phyloP scores from a whole-genome alignment of 352 stramenopile genomes.

The Phytophthora hibernalis region DNA sequence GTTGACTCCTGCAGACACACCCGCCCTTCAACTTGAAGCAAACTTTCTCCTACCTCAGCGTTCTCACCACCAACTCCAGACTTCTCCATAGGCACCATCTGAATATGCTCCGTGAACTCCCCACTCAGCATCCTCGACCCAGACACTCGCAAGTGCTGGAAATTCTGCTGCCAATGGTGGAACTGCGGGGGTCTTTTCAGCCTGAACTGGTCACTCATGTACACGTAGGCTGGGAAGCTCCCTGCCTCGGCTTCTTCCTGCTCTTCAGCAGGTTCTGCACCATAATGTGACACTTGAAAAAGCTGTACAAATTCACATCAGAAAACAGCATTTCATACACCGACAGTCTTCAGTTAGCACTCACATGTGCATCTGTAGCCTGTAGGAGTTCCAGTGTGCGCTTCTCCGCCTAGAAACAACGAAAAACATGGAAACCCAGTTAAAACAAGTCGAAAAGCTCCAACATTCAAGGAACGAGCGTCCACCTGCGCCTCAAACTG shows the following conservation, averaged over 20 bases:
- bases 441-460: neutral
- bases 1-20: conserved; percentile 26
- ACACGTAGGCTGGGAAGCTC: conserved; percentile 40
- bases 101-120: conserved; percentile 53
- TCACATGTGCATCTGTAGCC: conserved; percentile 42
- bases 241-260: conserved; percentile 6
- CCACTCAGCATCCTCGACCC: conserved; percentile 34
- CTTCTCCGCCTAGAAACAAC: conserved; percentile 47
- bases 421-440: neutral
- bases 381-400: conserved; percentile 47
- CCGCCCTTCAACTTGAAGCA: conserved; percentile 22
- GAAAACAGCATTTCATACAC: neutral
- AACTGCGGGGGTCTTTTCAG: conserved; percentile 55
- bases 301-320: conserved; percentile 19
- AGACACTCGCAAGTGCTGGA: conserved; percentile 51
- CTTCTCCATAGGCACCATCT: conserved; percentile 21
- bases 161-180: conserved; percentile 51
- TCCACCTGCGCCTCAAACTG: conserved; percentile 59
- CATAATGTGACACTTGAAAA: conserved; percentile 14
- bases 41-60: neutral
- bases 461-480: neutral
- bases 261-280: conserved; percentile 5
- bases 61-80: neutral
- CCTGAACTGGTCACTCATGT: conserved; percentile 61
- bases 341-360: neutral